These are phyloP conservation scores for Leishmania martiniquensis DNA, from an alignment of 208 protist species.

Conservation along the genomic window DNA sequence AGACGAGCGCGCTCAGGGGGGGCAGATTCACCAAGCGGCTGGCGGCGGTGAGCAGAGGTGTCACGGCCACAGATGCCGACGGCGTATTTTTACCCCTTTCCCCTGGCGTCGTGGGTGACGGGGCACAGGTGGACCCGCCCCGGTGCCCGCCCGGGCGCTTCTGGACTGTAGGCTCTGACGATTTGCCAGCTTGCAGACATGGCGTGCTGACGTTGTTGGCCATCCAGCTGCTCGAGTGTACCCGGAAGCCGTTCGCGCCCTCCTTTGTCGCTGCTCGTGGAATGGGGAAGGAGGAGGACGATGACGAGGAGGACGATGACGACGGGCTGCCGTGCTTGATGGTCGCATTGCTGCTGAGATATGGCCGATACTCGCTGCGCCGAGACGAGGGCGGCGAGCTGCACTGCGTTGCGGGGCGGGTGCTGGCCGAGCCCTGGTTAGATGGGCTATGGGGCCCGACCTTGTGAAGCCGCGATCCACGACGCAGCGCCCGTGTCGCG, in stretches of 20 bases:
- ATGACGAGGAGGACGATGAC: neutral
- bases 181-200: neutral
- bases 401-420: constrained; percentile 9
- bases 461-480: neutral
- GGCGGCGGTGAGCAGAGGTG: neutral
- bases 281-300: neutral
- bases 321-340: neutral
- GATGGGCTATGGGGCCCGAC: neutral
- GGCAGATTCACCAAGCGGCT: neutral
- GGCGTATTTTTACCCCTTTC: neutral
- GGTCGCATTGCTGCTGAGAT: neutral
- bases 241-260: neutral
- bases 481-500: too few species aligned
- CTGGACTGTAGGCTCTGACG: neutral
- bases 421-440: neutral
- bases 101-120: neutral
- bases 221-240: neutral
- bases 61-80: neutral
- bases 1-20: neutral
- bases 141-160: neutral
- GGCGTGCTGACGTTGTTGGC: neutral
- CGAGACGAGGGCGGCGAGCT: constrained; percentile 9
- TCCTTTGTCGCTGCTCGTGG: neutral
- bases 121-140: neutral
- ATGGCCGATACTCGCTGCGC: neutral